These are phyloP conservation scores for Chlorella ohadii DNA, from an alignment of 139 green algal genomes.

Conservation along the genomic window DNA sequence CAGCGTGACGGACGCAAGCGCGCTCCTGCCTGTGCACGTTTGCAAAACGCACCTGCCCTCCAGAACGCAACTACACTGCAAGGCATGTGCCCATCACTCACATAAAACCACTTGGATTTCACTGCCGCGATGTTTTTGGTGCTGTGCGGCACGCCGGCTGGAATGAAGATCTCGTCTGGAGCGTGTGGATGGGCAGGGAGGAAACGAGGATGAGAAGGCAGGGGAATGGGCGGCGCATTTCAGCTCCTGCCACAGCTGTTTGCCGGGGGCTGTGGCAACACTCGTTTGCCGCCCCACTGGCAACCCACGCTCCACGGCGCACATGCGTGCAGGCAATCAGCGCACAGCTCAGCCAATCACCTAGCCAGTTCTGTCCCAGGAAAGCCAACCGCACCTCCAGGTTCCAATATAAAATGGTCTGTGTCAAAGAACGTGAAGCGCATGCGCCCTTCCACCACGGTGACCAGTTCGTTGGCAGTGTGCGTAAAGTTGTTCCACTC, in stretches of 20 bases:
- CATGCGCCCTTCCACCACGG: conserved; percentile 9
- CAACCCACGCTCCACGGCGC: background rate
- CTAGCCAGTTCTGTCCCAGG: too few relatives aligned
- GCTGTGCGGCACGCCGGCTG: conserved; percentile 23
- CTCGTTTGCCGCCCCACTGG: too few relatives aligned
- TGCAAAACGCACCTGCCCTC: too few relatives aligned
- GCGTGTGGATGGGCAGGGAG: background rate
- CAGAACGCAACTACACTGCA: too few relatives aligned
- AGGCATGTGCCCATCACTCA: too few relatives aligned
- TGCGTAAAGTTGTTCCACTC: conserved; percentile 41
- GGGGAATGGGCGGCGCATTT: too few relatives aligned
- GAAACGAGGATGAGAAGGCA: background rate
- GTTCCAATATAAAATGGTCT: background rate
- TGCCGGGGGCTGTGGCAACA: too few relatives aligned
- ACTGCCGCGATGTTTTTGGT: conserved; percentile 24
- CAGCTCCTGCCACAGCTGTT: too few relatives aligned
- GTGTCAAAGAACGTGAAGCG: conserved; percentile 28
- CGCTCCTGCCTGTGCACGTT: too few relatives aligned
- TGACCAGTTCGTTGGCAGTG: conserved; percentile 29
- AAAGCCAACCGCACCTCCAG: conserved; percentile 21
- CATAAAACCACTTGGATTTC: conserved; percentile 27
- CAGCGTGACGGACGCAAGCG: background rate
- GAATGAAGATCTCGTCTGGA: conserved; percentile 32
- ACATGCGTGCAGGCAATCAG: too few relatives aligned
- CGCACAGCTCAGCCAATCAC: too few relatives aligned